phyloP scores from a whole-genome alignment of 1,284 basidiomycete genomes.

The Meira miltonrushii region DNA sequence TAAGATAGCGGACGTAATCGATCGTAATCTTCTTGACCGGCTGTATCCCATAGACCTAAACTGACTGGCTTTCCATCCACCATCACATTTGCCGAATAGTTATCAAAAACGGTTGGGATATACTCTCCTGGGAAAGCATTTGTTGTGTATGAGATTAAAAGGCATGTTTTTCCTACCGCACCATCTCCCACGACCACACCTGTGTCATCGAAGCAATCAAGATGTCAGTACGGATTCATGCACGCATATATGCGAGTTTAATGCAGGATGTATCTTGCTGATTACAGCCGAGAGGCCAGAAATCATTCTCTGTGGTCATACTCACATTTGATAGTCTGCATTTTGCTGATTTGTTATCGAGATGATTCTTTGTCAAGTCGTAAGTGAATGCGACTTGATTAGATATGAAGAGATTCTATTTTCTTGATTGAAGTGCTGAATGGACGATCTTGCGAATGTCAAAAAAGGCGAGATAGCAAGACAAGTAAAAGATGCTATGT shows the following conservation, averaged over 20 bases:
- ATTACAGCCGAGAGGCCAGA: neutral
- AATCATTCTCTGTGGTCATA: neutral
- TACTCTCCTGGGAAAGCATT: constrained; percentile 50
- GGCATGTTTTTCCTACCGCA: constrained; percentile 52
- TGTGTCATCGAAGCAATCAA: neutral
- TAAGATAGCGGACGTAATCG: constrained; percentile 95
- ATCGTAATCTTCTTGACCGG: constrained; percentile 64
- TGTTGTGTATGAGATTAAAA: constrained; percentile 52
- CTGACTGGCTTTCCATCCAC: constrained; percentile 98
- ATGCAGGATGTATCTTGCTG: neutral
- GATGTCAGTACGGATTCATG: neutral
- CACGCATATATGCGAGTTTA: neutral
- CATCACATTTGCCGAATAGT: constrained; percentile 86
- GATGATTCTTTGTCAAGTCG: no score
- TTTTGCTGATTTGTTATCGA: constrained; percentile 10
- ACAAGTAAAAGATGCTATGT: no score
- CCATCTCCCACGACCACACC: constrained; percentile 51
- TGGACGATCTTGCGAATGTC: no score
- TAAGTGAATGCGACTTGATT: no score
- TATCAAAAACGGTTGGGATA: constrained; percentile 71
- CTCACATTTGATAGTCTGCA: constrained; percentile 48
- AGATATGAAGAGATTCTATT: no score
- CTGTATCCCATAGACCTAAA: constrained; percentile 56
- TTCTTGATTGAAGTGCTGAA: no score
- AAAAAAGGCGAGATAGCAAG: no score